Conservation (phyloP, 768 basidiomycete species). For the Phylloporus sp. region DNA sequence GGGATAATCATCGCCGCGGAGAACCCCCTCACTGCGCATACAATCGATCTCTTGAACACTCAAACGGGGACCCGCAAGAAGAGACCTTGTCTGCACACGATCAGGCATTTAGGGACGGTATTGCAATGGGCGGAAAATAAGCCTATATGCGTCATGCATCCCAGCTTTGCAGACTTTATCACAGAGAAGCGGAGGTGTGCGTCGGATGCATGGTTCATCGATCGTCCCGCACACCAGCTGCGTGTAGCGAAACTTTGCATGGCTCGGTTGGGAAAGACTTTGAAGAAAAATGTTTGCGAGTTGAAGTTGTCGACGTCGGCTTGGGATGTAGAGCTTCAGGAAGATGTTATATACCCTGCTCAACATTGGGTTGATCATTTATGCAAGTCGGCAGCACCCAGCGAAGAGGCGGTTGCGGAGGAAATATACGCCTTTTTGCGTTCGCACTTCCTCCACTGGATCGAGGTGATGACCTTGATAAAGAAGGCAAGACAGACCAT, state of each 20-base stretch:
- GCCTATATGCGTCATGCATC: slow-evolving; percentile 31
- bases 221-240: slow-evolving; percentile 19
- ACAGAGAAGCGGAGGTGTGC: slow-evolving; percentile 28
- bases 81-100: slow-evolving; percentile 29
- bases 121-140: slow-evolving; percentile 26
- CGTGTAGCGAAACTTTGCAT: slow-evolving; percentile 26
- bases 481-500: slow-evolving; percentile 32
- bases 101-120: slow-evolving; percentile 24
- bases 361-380: slow-evolving; percentile 30
- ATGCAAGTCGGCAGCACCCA: slow-evolving; percentile 9
- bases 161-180: slow-evolving; percentile 34
- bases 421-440: slow-evolving; percentile 21
- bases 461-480: slow-evolving; percentile 31
- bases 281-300: slow-evolving; percentile 27
- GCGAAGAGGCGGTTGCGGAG: slow-evolving; percentile 5
- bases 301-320: slow-evolving; percentile 18
- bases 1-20: slow-evolving; percentile 29
- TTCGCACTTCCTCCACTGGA: slow-evolving; percentile 31
- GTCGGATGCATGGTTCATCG: slow-evolving; percentile 28
- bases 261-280: slow-evolving; percentile 4
- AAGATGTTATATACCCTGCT: slow-evolving; percentile 26
- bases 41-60: slow-evolving; percentile 28
- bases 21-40: slow-evolving; percentile 23
- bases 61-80: slow-evolving; percentile 7
- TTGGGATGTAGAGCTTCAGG: slow-evolving; percentile 17